phyloP scores from a whole-genome alignment of 306 rosid species.

The Pyrus bretschneideri region DNA sequence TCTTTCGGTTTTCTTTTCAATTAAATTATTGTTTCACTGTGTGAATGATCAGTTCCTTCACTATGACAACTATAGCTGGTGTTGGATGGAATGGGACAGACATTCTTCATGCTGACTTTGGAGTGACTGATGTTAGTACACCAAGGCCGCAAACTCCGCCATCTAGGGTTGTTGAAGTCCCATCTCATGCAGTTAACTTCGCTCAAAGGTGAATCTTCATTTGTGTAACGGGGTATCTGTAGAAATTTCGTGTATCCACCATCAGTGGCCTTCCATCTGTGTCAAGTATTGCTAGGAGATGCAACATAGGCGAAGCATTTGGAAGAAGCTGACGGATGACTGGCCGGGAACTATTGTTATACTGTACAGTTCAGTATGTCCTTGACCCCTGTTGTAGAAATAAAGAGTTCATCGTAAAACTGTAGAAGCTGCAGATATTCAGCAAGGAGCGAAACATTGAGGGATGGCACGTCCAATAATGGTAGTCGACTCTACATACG shows the following conservation, averaged over 20 bases:
- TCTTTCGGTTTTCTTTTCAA: neutral
- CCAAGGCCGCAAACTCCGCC: slow-evolving; percentile 39
- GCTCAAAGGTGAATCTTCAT: slow-evolving; percentile 37
- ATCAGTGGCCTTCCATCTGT: slow-evolving; percentile 12
- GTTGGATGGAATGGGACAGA: slow-evolving; percentile 73
- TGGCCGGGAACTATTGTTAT: slow-evolving; percentile 32
- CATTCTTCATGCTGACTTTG: slow-evolving; percentile 67
- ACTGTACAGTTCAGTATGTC: slow-evolving; percentile 37
- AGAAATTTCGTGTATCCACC: slow-evolving; percentile 27
- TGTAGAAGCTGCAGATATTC: slow-evolving; percentile 15
- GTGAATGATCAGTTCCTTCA: slow-evolving; percentile 31
- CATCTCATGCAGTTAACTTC: slow-evolving; percentile 41
- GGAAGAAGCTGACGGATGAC: slow-evolving; percentile 26
- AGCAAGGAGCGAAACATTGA: slow-evolving; percentile 16
- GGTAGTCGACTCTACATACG: slow-evolving; percentile 17
- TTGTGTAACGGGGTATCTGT: neutral
- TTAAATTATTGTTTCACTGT: neutral
- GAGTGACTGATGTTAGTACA: slow-evolving; percentile 33
- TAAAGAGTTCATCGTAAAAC: slow-evolving; percentile 26
- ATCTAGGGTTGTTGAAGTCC: slow-evolving; percentile 41
- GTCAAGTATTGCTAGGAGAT: slow-evolving; percentile 19
- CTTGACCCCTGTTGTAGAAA: slow-evolving; percentile 23
- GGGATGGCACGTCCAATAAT: slow-evolving; percentile 23
- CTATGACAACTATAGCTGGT: slow-evolving; percentile 45
- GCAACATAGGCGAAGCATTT: slow-evolving; percentile 22